A percentile compares a stretch with the other conserved stretches of the same genome.
phyloP scores from a whole-genome alignment of 164 flowering plant genomes.

The Tetracentron sinense region DNA sequence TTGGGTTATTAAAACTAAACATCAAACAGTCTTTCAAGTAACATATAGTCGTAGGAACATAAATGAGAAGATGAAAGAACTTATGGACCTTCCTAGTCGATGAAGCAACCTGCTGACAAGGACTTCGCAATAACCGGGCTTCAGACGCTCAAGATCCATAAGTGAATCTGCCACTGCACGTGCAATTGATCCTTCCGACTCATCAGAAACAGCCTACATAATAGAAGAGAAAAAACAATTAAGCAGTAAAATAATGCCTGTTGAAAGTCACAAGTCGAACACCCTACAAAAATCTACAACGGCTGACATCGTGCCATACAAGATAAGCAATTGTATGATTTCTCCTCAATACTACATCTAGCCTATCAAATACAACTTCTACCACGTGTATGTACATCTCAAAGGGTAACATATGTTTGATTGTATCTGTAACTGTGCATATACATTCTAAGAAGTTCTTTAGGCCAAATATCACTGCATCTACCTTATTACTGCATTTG shows the following conservation, averaged over 20 bases:
- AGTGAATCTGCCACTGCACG: slow-evolving; percentile 55
- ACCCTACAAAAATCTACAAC: neutral
- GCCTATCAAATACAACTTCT: too few species aligned
- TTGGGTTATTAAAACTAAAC: slow-evolving; percentile 7
- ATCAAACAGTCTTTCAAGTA: slow-evolving; percentile 6
- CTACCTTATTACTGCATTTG: too few species aligned
- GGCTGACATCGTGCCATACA: too few species aligned
- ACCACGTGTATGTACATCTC: too few species aligned
- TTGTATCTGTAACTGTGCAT: too few species aligned
- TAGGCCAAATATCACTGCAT: too few species aligned
- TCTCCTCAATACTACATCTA: too few species aligned
- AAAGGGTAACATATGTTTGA: too few species aligned
- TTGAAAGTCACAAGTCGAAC: too few species aligned
- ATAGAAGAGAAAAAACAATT: neutral
- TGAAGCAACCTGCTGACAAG: slow-evolving; percentile 68
- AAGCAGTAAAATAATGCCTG: neutral
- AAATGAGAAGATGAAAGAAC: slow-evolving; percentile 7
- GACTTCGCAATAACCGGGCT: slow-evolving; percentile 75
- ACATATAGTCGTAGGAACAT: neutral
- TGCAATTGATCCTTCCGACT: slow-evolving; percentile 50
- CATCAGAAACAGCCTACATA: slow-evolving; percentile 60
- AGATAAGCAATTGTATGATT: too few species aligned
- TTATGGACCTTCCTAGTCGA: slow-evolving; percentile 64
- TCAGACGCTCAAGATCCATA: slow-evolving; percentile 59
- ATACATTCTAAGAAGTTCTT: too few species aligned